These are phyloP conservation scores for Medicago ruthenica DNA, from an alignment of 306 rosid species.

Conservation along the genomic window DNA sequence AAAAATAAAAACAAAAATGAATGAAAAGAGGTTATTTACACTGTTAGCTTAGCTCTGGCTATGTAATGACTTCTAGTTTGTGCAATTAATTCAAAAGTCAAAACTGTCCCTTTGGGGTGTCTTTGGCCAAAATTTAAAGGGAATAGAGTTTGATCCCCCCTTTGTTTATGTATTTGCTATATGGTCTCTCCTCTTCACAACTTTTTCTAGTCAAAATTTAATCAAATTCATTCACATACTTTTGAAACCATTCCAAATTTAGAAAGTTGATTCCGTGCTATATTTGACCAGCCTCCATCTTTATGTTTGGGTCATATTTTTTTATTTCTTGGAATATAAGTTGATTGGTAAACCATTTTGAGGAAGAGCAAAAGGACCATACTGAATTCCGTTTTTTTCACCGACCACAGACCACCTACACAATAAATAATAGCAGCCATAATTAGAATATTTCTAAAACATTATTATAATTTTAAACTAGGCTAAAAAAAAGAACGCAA, in stretches of 20 bases:
- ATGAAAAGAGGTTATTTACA: not conserved
- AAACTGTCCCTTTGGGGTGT: conserved; percentile 1
- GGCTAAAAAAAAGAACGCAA: not conserved
- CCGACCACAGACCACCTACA: conserved; percentile 80
- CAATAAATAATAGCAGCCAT: not conserved
- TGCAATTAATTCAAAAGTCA: conserved; percentile 12
- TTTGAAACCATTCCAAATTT: conserved; percentile 34
- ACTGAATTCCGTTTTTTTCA: conserved; percentile 76
- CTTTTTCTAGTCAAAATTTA: not conserved
- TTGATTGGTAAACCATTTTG: conserved; percentile 82
- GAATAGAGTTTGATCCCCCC: not conserved
- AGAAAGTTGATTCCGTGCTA: conserved; percentile 34
- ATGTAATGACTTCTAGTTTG: conserved; percentile 13
- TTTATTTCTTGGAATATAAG: conserved; percentile 51
- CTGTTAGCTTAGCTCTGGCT: not conserved
- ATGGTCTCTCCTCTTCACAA: not conserved
- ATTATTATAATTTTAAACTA: conserved; percentile 7
- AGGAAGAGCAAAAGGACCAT: conserved; percentile 96
- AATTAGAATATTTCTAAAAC: conserved; percentile 14
- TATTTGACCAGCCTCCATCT: conserved; percentile 3
- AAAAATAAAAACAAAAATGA: not conserved
- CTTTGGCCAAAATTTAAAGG: conserved; percentile 34
- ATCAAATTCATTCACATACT: not conserved
- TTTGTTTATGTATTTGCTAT: not conserved
- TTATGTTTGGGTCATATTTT: not conserved